These are phyloP conservation scores for Turnera subulata DNA, from an alignment of 345 rosid species.

Conservation along the genomic window DNA sequence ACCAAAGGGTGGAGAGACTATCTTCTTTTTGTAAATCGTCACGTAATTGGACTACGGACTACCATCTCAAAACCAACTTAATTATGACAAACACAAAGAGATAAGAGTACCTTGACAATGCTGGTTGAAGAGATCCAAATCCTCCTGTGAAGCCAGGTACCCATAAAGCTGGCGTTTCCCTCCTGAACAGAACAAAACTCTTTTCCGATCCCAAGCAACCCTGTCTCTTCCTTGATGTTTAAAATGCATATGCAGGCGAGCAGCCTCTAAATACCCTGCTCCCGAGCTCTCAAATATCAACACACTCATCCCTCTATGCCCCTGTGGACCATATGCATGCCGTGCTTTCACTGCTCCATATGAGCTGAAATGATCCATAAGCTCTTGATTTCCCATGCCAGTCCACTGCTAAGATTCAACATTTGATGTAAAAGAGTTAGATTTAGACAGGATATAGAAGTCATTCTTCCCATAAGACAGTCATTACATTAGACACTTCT, in stretches of 20 bases:
- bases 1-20: too few relatives aligned
- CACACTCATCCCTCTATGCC: constrained; percentile 21
- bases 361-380: constrained; percentile 14
- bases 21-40: too few relatives aligned
- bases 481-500: too few relatives aligned
- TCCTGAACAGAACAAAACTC: constrained; percentile 1
- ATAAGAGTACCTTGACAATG: constrained; percentile 14
- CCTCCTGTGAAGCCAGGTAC: constrained; percentile 15
- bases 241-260: constrained; percentile 14
- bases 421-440: background rate
- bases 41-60: too few relatives aligned
- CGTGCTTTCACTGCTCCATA: constrained; percentile 21
- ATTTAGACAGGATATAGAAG: background rate
- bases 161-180: constrained; percentile 24
- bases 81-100: background rate
- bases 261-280: constrained; percentile 20
- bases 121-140: constrained; percentile 14
- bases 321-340: constrained; percentile 22
- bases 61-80: too few relatives aligned
- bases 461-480: background rate
- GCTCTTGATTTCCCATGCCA: constrained; percentile 24
- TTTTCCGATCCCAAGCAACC: constrained; percentile 4
- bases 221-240: constrained; percentile 17
- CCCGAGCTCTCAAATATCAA: constrained; percentile 14
- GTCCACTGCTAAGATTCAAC: constrained; percentile 15